phyloP scores from a whole-genome alignment of 1,284 basidiomycete species.

The Ganoderma resinaceum region DNA sequence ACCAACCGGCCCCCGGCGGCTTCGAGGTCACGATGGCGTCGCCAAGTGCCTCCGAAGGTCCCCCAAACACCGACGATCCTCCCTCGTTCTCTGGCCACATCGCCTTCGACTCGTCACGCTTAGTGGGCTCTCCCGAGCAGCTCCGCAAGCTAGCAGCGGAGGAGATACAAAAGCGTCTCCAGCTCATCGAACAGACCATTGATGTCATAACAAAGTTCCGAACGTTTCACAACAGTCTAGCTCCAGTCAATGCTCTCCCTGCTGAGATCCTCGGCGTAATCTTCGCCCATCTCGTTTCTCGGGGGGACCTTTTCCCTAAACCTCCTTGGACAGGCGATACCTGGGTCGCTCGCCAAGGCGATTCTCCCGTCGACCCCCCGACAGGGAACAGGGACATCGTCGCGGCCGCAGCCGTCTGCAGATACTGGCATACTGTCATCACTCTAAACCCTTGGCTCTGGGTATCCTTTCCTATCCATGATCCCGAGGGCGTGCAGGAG shows the following conservation, averaged over 20 bases:
- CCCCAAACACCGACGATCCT: neutral
- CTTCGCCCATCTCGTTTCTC: neutral
- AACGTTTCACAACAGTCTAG: neutral
- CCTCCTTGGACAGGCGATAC: neutral
- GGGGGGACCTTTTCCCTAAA: neutral
- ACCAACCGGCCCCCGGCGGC: too few species aligned
- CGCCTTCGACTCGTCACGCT: neutral
- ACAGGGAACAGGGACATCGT: neutral
- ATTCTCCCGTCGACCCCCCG: neutral
- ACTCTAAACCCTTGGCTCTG: neutral
- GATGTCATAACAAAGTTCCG: neutral
- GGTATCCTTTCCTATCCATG: neutral
- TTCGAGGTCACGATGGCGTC: neutral
- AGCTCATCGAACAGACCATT: neutral
- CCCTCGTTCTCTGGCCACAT: neutral
- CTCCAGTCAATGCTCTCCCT: neutral
- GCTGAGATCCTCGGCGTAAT: neutral
- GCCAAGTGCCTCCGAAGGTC: too few species aligned
- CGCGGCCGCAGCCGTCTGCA: neutral
- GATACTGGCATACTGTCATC: neutral
- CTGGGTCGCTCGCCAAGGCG: neutral
- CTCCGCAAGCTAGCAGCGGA: neutral
- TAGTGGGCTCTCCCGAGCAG: neutral
- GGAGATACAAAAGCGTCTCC: neutral
- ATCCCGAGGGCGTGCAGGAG: neutral